Conservation (phyloP, 495 filamentous ascomycete genomes). For the Annulohypoxylon bovei region DNA sequence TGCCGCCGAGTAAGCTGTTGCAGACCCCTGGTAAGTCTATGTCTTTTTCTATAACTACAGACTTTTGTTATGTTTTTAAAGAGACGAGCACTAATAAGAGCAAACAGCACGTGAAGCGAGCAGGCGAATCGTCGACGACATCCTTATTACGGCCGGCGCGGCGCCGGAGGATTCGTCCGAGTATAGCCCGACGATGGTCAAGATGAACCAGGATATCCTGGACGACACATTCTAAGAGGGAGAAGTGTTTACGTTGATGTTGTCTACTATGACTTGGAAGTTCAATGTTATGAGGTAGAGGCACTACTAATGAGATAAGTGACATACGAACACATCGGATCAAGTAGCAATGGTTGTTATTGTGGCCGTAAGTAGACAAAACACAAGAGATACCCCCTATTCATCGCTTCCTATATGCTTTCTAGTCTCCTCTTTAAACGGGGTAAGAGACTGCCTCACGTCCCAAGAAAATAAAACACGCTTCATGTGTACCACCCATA, state of each 20-base stretch:
- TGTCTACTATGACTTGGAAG: slow-evolving; percentile 6
- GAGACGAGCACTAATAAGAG: slow-evolving; percentile 8
- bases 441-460: neutral
- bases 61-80: neutral
- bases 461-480: neutral
- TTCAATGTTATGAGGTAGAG: neutral
- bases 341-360: slow-evolving; percentile 15
- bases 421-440: neutral
- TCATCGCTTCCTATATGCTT: neutral
- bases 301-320: neutral
- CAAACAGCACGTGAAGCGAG: slow-evolving; percentile 83
- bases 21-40: slow-evolving; percentile 83
- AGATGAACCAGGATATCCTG: slow-evolving; percentile 69
- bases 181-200: slow-evolving; percentile 80
- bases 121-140: slow-evolving; percentile 88
- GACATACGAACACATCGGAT: neutral
- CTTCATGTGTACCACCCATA: neutral
- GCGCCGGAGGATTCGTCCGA: slow-evolving; percentile 63
- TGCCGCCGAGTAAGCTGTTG: slow-evolving; percentile 85
- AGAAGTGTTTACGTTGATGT: neutral
- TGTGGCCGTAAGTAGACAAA: slow-evolving; percentile 27
- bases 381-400: slow-evolving; percentile 40
- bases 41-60: neutral
- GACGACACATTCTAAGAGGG: slow-evolving; percentile 73
- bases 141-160: slow-evolving; percentile 86